Evolutionary conservation across 2,329 filamentous ascomycete genomes (phyloP).

Genomic region (Pseudogymnoascus sp.): DNA sequence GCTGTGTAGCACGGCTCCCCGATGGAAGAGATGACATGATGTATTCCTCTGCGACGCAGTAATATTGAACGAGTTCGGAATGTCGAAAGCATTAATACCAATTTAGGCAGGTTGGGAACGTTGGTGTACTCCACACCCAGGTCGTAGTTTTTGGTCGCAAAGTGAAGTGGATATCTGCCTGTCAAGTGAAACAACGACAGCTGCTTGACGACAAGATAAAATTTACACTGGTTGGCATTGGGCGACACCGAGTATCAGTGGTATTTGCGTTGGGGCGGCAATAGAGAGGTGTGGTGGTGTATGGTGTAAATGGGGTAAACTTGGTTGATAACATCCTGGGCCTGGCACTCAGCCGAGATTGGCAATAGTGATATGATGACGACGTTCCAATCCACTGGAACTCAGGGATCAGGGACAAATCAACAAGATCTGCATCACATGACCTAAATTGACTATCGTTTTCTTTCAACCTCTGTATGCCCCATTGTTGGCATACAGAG

Average conservation of each 20-base stretch:
- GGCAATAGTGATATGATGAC: constrained; percentile 10
- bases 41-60: constrained; percentile 4
- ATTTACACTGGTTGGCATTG: constrained; percentile 1
- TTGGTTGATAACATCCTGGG: constrained; percentile 1
- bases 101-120: not conserved
- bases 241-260: not conserved
- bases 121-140: not conserved
- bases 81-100: constrained; percentile 11
- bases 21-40: not conserved
- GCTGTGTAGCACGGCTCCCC: not conserved
- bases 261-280: not conserved
- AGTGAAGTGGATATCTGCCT: not conserved
- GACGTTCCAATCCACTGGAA: constrained; percentile 3
- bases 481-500: constrained; percentile 7
- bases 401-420: constrained; percentile 3
- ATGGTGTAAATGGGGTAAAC: constrained; percentile 10
- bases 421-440: constrained; percentile 6
- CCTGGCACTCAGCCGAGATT: constrained; percentile 11
- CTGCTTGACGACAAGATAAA: not conserved
- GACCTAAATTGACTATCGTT: not conserved
- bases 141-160: not conserved
- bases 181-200: constrained; percentile 4
- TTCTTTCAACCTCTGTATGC: not conserved
- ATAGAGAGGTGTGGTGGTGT: not conserved
- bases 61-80: not conserved